Base-by-base conservation (phyloP, 2,329 filamentous ascomycete genomes). In the Sporothrix phasma region DNA sequence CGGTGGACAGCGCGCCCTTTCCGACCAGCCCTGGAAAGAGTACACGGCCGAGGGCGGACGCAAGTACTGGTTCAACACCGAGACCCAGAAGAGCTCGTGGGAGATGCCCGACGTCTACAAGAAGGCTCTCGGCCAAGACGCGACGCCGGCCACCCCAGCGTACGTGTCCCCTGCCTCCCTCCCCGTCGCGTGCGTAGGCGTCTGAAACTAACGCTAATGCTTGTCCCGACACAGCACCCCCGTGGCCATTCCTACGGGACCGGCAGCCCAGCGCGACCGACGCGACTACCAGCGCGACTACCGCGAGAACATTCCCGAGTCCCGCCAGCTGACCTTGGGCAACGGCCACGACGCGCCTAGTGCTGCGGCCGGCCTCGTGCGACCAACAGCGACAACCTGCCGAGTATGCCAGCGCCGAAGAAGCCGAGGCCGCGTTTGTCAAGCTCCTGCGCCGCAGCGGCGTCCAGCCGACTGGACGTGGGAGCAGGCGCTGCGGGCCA, bases 41-140 rank as follows among this genome's bases (percentile, higher is more conserved):
- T 94, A 96, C 72, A 91, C 88, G 29, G 87, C 90, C 24, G 86
- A 92, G 67, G 89, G 90, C 68, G 94, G 93, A 54, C 86, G 88
- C 71, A 90, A 93, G 73, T 99, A 99, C 77, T 99, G 92, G 89
- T 93, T 92, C 75, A 94, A 99, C 75, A 89, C 87, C 39, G 88
- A 95, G 75, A 92, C 90, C 51, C 92, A 93, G 76, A 84, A 92
- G 77, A 97, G 92, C 74, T 91, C 89, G 37, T 99, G 94, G 94
- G 88, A 92, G 72, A 92, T 96, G 83, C 94, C 94, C 64, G 89
- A 91, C 63, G 85, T 79, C 67, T 92, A 92, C 77, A 91, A 89
- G 72, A 82, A 82, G 70, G 89, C 90, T 66, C 79, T 92, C 65
- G 87, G 87, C 61, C 83, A 85, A 67, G 79, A 80, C 46, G 74